Percentiles rank a stretch among this genome's conserved stretches.
These are phyloP conservation scores for Acanthamoeba culbertsoni DNA, from an alignment of 208 protist genomes.

Conservation along the genomic window DNA sequence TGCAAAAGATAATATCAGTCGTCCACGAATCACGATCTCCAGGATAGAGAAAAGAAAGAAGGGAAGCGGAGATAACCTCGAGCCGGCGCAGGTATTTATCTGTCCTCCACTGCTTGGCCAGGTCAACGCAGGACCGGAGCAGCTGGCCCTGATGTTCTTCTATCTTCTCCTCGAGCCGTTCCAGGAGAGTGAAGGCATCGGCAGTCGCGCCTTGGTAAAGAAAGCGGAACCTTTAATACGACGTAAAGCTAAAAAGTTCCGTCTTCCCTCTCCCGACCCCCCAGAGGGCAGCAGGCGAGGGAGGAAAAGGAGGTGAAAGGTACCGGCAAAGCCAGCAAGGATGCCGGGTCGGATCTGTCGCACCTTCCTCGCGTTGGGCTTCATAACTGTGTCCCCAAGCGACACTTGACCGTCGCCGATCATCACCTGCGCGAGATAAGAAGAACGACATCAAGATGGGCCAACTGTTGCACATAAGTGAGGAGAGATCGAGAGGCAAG, in stretches of 20 bases:
- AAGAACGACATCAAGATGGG: not conserved
- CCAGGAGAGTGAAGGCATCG: constrained; percentile 66
- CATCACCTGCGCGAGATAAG: not conserved
- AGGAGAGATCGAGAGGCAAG: not conserved
- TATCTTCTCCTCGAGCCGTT: constrained; percentile 61
- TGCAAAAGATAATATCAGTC: not conserved
- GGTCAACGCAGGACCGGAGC: constrained; percentile 64
- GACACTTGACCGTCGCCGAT: constrained; percentile 69
- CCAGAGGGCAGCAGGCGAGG: no score
- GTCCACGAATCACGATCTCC: not conserved
- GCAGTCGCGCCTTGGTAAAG: constrained; percentile 7
- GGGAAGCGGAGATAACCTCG: not conserved
- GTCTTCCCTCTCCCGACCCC: no score
- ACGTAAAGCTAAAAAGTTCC: not conserved
- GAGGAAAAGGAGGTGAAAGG: not conserved
- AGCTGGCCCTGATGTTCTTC: constrained; percentile 67
- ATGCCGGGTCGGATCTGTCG: constrained; percentile 62
- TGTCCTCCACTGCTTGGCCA: constrained; percentile 70
- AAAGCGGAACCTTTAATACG: not conserved
- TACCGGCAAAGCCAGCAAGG: constrained; percentile 67
- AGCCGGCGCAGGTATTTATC: constrained; percentile 69
- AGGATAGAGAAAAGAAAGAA: not conserved
- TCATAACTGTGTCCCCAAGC: constrained; percentile 62
- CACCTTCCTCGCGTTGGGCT: constrained; percentile 68
- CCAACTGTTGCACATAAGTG: not conserved